A percentile compares a stretch with the other conserved stretches of the same genome.
These are phyloP conservation scores for Dothideomycetes sp. DNA, from an alignment of 2,329 filamentous ascomycete genomes.

Conservation along the genomic window DNA sequence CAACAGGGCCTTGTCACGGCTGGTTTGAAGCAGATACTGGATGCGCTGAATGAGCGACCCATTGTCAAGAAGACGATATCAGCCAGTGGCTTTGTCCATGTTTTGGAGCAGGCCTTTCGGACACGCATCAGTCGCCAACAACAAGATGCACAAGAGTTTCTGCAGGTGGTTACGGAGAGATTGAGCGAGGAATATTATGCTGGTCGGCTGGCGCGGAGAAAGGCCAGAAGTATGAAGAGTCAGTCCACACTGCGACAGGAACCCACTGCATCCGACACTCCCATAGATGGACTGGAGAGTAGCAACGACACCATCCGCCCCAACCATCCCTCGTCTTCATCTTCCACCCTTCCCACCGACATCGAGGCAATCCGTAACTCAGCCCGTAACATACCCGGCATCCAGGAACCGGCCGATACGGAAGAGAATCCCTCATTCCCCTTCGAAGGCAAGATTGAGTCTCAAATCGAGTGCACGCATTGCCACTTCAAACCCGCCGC, in stretches of 20 bases:
- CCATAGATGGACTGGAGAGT: conserved; percentile 6
- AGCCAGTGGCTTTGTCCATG: conserved; percentile 70
- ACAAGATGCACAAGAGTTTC: conserved; percentile 94
- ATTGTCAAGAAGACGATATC: conserved; percentile 91
- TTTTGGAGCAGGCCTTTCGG: conserved; percentile 74
- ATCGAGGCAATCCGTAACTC: conserved; percentile 6
- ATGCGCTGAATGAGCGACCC: conserved; percentile 84
- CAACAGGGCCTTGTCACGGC: conserved; percentile 75
- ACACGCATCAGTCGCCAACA: conserved; percentile 89
- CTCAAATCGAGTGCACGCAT: conserved; percentile 85
- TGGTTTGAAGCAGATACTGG: conserved; percentile 84
- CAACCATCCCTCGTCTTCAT: neutral
- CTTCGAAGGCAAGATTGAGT: conserved; percentile 82
- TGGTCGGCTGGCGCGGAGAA: conserved; percentile 59
- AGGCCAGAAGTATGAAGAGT: conserved; percentile 30
- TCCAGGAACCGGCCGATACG: conserved; percentile 18
- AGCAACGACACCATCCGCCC: conserved; percentile 7
- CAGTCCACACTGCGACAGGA: neutral
- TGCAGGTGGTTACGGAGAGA: conserved; percentile 86
- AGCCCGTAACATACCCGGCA: conserved; percentile 5
- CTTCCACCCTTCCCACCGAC: neutral
- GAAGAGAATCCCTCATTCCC: conserved; percentile 60
- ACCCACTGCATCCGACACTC: neutral
- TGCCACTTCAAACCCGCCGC: conserved; percentile 85
- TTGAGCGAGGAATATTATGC: conserved; percentile 91